A percentile compares a stretch with the other conserved stretches of the same genome.
Evolutionary conservation across 2,329 filamentous ascomycete species (phyloP).

Genomic region (Fusarium armeniacum): DNA sequence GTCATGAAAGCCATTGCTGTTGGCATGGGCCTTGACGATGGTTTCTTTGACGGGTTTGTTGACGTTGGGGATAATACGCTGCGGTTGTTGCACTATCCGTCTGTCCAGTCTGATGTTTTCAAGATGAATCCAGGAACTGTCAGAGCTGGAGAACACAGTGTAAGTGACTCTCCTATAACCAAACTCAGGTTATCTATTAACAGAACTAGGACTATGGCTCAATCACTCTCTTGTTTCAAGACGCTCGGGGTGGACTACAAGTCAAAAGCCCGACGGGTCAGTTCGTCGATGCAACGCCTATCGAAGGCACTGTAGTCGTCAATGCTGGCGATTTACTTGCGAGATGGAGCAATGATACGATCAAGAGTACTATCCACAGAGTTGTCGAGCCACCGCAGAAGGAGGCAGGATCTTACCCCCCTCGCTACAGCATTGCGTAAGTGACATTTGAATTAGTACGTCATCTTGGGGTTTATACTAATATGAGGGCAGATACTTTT

Average conservation of each 20-base stretch:
- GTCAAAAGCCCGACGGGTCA: conserved; percentile 78
- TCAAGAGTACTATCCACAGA: conserved; percentile 90
- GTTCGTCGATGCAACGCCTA: conserved; percentile 87
- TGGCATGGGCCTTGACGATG: conserved; percentile 79
- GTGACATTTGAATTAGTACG: conserved; percentile 46
- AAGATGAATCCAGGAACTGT: conserved; percentile 76
- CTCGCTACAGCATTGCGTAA: conserved; percentile 87
- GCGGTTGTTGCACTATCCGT: conserved; percentile 82
- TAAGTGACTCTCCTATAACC: conserved; percentile 37
- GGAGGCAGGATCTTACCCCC: conserved; percentile 72
- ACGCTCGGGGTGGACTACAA: conserved; percentile 68
- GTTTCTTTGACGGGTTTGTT: conserved; percentile 83
- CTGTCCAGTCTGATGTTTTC: conserved; percentile 76
- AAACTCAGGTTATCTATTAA: not conserved
- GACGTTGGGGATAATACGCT: conserved; percentile 78
- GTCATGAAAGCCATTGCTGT: conserved; percentile 88
- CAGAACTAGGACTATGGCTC: conserved; percentile 67
- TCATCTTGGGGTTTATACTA: not conserved
- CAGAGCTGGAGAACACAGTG: conserved; percentile 81
- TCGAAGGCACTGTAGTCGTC: conserved; percentile 84
- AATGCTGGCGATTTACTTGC: conserved; percentile 91
- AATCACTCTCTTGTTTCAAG: conserved; percentile 74
- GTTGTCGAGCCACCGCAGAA: conserved; percentile 85
- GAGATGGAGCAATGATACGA: conserved; percentile 91
- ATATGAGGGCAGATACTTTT: conserved; percentile 76